A percentile compares a stretch with the other conserved stretches of the same genome.
phyloP scores from a whole-genome alignment of 2,329 filamentous ascomycete species.

The Colletotrichum sp. region DNA sequence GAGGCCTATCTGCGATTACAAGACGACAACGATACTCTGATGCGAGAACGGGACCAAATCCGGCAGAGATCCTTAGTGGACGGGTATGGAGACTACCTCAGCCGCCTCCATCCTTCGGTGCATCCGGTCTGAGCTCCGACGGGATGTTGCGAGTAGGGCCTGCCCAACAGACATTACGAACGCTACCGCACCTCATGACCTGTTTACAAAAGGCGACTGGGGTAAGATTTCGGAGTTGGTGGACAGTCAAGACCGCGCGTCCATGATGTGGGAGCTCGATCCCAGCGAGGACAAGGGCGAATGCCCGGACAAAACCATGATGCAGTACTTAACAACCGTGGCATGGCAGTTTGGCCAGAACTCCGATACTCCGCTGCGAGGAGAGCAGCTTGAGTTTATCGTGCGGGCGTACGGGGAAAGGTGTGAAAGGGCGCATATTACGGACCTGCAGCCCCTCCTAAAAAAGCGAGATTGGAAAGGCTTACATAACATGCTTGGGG shows the following conservation, averaged over 20 bases:
- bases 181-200: too few relatives aligned
- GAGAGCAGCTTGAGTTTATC: background rate
- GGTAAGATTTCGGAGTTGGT: too few relatives aligned
- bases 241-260: too few relatives aligned
- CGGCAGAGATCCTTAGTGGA: background rate
- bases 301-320: too few relatives aligned
- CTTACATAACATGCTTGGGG: background rate
- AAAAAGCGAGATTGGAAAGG: accelerated
- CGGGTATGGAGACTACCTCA: background rate
- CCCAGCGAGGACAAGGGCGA: too few relatives aligned
- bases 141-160: too few relatives aligned
- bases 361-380: accelerated
- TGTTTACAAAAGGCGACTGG: too few relatives aligned
- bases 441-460: background rate
- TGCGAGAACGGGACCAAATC: background rate
- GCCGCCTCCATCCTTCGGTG: too few relatives aligned
- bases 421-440: accelerated
- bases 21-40: background rate
- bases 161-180: too few relatives aligned
- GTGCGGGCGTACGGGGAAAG: accelerated
- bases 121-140: too few relatives aligned
- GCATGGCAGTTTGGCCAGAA: background rate
- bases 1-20: background rate
- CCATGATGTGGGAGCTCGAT: too few relatives aligned
- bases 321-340: background rate